A percentile compares a stretch with the other conserved stretches of the same genome.
These are phyloP conservation scores for Curvularia verruculosa DNA, from an alignment of 2,329 filamentous ascomycete species.

Conservation along the genomic window DNA sequence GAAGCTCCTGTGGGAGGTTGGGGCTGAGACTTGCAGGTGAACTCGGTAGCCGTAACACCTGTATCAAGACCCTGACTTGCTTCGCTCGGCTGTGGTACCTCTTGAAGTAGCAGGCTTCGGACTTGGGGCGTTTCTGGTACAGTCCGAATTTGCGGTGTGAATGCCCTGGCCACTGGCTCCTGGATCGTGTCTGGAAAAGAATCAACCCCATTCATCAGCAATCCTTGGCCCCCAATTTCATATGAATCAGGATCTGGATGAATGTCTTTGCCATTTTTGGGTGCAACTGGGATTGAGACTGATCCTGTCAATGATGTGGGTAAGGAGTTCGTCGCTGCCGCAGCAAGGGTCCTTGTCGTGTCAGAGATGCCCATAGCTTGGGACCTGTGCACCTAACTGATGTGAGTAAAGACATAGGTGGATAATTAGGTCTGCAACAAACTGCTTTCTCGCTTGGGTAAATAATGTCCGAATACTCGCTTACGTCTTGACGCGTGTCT, in stretches of 20 bases:
- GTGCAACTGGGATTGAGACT: neutral
- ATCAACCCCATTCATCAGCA: neutral
- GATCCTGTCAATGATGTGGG: neutral
- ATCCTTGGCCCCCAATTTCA: neutral
- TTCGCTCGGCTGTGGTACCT: neutral
- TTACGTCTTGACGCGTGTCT: neutral
- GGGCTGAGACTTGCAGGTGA: neutral
- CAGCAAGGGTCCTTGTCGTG: neutral
- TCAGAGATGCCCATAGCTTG: neutral
- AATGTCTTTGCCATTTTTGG: neutral
- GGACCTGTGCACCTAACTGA: neutral
- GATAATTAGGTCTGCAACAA: constrained; percentile 11
- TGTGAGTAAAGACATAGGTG: constrained; percentile 13
- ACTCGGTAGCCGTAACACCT: neutral
- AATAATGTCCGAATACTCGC: neutral
- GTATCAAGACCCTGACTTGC: neutral
- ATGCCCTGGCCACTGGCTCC: neutral
- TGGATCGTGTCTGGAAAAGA: neutral
- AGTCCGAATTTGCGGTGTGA: neutral
- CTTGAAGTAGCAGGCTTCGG: neutral
- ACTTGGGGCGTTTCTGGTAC: neutral
- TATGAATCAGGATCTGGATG: neutral
- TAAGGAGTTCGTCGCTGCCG: neutral
- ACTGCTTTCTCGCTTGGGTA: constrained; percentile 10
- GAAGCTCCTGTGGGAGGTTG: neutral